Percentiles rank a stretch among this genome's conserved stretches.
Conservation (phyloP, 2,329 filamentous ascomycete species). For the Dactylellina leptospora region DNA sequence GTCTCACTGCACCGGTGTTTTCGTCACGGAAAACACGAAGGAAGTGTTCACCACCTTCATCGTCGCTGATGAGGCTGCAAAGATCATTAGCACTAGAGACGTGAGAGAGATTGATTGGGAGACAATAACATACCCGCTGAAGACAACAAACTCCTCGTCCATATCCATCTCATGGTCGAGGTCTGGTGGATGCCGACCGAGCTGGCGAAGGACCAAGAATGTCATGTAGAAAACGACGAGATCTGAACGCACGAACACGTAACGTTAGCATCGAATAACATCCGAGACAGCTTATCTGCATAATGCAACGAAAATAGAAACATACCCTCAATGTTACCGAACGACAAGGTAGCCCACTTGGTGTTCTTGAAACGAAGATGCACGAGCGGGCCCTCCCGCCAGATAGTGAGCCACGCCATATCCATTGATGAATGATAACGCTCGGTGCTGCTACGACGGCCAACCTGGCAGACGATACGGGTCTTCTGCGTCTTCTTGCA, state of each 20-base stretch:
- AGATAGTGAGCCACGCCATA: conserved; percentile 56
- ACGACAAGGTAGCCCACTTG: conserved; percentile 57
- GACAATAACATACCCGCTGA: conserved; percentile 54
- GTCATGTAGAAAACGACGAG: conserved; percentile 57
- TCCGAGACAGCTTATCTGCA: conserved; percentile 7
- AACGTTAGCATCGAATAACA: conserved; percentile 31
- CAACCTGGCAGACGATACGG: conserved; percentile 57
- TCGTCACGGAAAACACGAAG: conserved; percentile 57
- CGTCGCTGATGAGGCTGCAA: conserved; percentile 54
- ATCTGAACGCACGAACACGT: conserved; percentile 53
- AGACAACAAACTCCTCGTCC: conserved; percentile 56
- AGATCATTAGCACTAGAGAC: conserved; percentile 6
- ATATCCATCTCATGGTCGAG: conserved; percentile 57
- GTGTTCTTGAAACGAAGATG: conserved; percentile 56
- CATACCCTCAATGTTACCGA: conserved; percentile 57
- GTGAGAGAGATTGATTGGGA: neutral
- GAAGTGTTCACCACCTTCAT: conserved; percentile 55
- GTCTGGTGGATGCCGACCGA: conserved; percentile 55
- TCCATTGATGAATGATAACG: conserved; percentile 56
- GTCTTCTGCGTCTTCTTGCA: conserved; percentile 56
- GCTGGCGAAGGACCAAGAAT: conserved; percentile 56
- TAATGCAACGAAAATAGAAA: conserved; percentile 16
- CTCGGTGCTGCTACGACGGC: conserved; percentile 53
- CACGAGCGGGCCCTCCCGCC: conserved; percentile 55
- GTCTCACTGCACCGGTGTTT: conserved; percentile 55